Evolutionary conservation across 768 basidiomycete species (phyloP), one percentile per base, ranked within the genome.

Genomic region (Agrocybe praecox): DNA sequence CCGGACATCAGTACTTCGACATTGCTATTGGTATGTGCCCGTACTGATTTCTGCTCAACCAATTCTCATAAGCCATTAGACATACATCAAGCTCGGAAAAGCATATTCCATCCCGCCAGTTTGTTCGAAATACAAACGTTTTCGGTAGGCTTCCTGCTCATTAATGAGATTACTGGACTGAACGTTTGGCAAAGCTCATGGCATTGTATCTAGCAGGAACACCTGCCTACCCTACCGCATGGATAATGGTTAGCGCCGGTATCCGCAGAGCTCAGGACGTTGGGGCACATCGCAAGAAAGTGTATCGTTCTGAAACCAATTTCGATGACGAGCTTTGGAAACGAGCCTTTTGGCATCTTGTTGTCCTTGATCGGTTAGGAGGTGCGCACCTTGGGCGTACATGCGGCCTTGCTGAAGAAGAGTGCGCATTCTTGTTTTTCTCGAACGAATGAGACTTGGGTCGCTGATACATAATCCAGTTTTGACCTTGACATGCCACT

Each of bases 401-500:
- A 14, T 83, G 80, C 56, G 76, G 78, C 33, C 67, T 83, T 33
- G 79, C 79, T 23, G 85, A 89, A 65, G 88, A 89, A 74, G 88
- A 90, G 88, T 90, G 58, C 72, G 82, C 67, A 12, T 26, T 18
- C 1, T 36, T 46, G 17, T 26, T 24, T 22, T 42, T 60, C 45
- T 34, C 18, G 34, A 18, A 23, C 43, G 51, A 40, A 55, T 51
- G 56, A 24, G 6, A 45, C 46, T 42, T n/a, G 21, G 5, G 4
- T 29, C 4, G 11, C 22, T 52, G 40, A 53, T 46, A 29, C 5
- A 3, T 18, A 11, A 47, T 36, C 17, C 15, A 94, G 92, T 68
- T 92, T 92, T 66, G 94, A 96, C 67, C 74, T 89, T 23, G 92
- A 92, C 46, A 73, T 90, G 32, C 91, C 91, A 40, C 78, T 90